Evolutionary conservation across 1,284 basidiomycete species (phyloP), one percentile per base, ranked within the genome.

Genomic region (Thelephora terrestris): DNA sequence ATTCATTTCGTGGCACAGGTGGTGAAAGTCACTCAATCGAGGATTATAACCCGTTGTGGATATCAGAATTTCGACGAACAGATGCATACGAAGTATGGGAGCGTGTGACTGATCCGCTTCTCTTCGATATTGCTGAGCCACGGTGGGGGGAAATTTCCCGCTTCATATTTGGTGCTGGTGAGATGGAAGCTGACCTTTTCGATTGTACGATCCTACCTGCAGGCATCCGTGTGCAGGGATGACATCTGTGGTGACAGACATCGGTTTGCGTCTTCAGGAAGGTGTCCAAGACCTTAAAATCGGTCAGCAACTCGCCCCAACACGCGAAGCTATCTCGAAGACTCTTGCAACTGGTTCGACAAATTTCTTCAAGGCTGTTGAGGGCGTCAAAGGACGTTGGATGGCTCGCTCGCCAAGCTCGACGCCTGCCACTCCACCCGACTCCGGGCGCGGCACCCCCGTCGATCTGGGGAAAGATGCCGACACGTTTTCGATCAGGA

Each of bases 121-220:
- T 96, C 17, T 97, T 97, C 60, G 93, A 97, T 63, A 86, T 96
- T 47, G 76, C 91, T 48, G 93, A 97, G 64, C 88, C 92, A 39
- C 73, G 85, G 85, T 90, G 58, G 44, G 76, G 64, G 17, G 38
- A 21, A n/a, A 37, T n/a, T 20, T 10, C 12, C 47, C 16, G 24
- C 43, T 23, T 32, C 12, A 34, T 6, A 5, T 32, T 32, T 17
- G 1, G n/a, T 24, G 24, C 29, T n/a, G n/a, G 23, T 47, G 27
- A 21, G 47, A 9, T 45, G 7, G 43, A 23, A 21, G 14, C 35
- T 43, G 16, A 20, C 40, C 29, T 46, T 24, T 40, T 27, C 9
- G 10, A 16, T 32, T 5, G 36, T 24, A 48, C 36, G 21, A 36
- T 18, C 47, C 7, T 50, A 43, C 39, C 12, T 43, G 38, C 53